Base-by-base conservation (phyloP, 83 land plant species). In the Picea mariana region DNA sequence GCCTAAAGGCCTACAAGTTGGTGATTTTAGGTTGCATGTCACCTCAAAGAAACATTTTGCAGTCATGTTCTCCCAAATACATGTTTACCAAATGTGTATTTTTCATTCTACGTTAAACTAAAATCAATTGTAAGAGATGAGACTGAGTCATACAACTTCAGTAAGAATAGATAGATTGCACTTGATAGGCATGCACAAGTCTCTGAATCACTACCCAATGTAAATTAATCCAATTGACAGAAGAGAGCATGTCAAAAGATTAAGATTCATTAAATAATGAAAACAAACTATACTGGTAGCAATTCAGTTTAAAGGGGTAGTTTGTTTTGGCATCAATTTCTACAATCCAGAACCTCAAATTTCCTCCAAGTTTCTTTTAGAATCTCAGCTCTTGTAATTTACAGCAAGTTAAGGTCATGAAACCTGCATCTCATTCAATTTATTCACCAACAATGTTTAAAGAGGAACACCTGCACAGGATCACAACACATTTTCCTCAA, bases 401-500 rank as follows among this genome's bases (percentile, higher is more conserved):
- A 73, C 77, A 73, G 26, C 52, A 73, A 73, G 58, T 73, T 44
- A 24, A 34, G 58, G 11, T 52, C 20, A 18, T 42, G 55, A 73
- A 9, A 49, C 55, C 15, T 18, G 77, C 58, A 73, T 5, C 77
- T 73, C 77, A 21, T 73, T 20, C 58, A 73, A 47, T 52, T 4
- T 17, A 17, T 73, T 52, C 47, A 52, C 77, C 58, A 73, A 73
- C 58, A 21, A 73, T 9, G 58, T 52, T 44, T 52, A 44, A n/a
- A 73, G 20, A 44, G 77, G 15, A 15, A 73, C 44, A 42, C 44
- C 52, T 73, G 21, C 9, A 38, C 5, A 8, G 47, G 44, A 34
- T 55, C 15, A 55, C 58, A 55, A 55, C 77, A 73, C n/a, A 73
- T 73, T 42, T 73, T 23, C 77, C 58, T 73, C 55, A 18, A 40